phyloP scores from a whole-genome alignment of 768 basidiomycete species.

The Lyophyllum shimeji region DNA sequence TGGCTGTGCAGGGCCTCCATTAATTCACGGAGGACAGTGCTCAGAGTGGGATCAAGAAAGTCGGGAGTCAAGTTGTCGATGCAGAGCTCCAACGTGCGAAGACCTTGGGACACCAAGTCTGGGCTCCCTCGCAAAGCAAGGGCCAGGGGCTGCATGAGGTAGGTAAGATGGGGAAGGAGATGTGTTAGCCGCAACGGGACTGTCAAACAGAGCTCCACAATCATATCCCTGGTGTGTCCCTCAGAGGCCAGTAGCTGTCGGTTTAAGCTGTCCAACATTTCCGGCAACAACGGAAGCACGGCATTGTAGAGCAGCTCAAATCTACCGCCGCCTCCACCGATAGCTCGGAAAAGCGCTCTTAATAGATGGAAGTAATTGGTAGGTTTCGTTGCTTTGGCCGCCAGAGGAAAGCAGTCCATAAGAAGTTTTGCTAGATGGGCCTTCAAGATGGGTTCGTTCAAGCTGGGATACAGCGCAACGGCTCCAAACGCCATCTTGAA shows the following conservation, averaged over 20 bases:
- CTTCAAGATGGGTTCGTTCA: conserved; percentile 92
- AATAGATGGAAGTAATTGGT: conserved; percentile 92
- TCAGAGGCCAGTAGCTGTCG: conserved; percentile 85
- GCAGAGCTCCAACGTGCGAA: conserved; percentile 96
- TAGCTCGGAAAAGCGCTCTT: conserved; percentile 88
- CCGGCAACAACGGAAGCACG: conserved; percentile 92
- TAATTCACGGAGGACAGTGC: conserved; percentile 86
- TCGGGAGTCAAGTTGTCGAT: conserved; percentile 98
- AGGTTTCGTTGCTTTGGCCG: conserved; percentile 88
- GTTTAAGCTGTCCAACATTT: conserved; percentile 95
- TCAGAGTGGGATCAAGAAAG: conserved; percentile 95
- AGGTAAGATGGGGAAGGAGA: conserved; percentile 90
- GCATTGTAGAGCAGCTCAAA: conserved; percentile 96
- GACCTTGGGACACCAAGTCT: conserved; percentile 92
- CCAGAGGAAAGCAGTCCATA: conserved; percentile 94
- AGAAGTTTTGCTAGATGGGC: conserved; percentile 90
- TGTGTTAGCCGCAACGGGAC: conserved; percentile 95
- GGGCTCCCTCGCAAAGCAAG: conserved; percentile 83
- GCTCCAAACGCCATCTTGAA: conserved; percentile 96
- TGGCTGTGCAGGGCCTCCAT: conserved; percentile 94
- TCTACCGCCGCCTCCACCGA: conserved; percentile 87
- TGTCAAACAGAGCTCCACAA: conserved; percentile 95
- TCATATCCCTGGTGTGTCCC: conserved; percentile 82
- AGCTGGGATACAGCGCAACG: conserved; percentile 65
- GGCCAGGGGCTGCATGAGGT: conserved; percentile 95